Percentiles rank a stretch among this genome's conserved stretches.
Conservation (phyloP, 2,329 filamentous ascomycete genomes). For the Cyclaneusma minus region DNA sequence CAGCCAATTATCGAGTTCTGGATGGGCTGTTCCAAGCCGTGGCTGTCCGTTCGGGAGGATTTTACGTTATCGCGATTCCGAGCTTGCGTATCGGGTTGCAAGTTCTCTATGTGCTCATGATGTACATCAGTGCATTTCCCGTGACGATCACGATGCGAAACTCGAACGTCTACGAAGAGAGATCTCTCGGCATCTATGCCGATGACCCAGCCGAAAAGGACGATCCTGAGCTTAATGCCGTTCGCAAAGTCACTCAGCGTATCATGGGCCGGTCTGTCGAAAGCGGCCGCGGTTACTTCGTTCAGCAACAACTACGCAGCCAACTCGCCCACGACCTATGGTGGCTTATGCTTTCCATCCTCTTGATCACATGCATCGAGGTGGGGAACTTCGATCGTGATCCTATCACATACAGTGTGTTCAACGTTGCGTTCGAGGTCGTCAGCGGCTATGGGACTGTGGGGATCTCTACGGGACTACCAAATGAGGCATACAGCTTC, state of each 20-base stretch:
- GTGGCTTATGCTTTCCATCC: conserved; percentile 44
- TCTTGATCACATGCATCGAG: conserved; percentile 45
- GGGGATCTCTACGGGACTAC: conserved; percentile 41
- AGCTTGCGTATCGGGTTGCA: conserved; percentile 38
- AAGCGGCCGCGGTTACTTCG: conserved; percentile 2
- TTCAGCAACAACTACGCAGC: conserved; percentile 34
- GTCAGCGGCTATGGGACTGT: conserved; percentile 44
- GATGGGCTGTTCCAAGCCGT: conserved; percentile 51
- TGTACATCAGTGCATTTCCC: conserved; percentile 51
- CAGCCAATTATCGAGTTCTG: conserved; percentile 36
- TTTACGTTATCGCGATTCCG: conserved; percentile 47
- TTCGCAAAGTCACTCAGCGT: too few relatives aligned
- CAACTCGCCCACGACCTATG: conserved; percentile 54
- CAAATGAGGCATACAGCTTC: conserved; percentile 37
- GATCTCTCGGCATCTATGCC: conserved; percentile 43
- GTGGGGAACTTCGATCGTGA: conserved; percentile 34
- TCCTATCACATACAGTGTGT: conserved; percentile 36
- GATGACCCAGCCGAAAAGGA: conserved; percentile 13
- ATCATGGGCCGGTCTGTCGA: too few relatives aligned
- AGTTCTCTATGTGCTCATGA: conserved; percentile 46
- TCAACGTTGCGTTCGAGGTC: conserved; percentile 44
- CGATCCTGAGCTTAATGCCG: too few relatives aligned
- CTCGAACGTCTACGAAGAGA: conserved; percentile 59
- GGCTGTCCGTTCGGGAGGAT: conserved; percentile 49
- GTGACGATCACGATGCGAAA: conserved; percentile 49